phyloP scores from a whole-genome alignment of 345 rosid genomes.

The Gossypium ekmanianum region DNA sequence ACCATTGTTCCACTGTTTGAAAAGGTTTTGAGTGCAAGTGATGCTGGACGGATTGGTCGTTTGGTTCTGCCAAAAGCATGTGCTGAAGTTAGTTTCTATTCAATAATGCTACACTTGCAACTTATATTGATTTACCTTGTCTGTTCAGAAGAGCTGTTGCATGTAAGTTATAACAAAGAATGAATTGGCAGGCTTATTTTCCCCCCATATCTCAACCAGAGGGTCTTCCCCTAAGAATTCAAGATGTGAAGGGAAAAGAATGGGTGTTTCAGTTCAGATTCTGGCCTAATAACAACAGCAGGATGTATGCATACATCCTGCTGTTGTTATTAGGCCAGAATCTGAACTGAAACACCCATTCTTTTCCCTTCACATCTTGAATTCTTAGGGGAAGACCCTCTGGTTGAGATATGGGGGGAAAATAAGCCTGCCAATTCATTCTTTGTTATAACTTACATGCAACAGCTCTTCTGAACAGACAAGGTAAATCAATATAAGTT shows the following conservation, averaged over 20 bases:
- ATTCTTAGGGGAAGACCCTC: too few relatives aligned
- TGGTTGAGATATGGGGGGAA: conserved; percentile 95
- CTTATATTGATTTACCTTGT: not conserved
- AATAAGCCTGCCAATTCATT: conserved; percentile 68
- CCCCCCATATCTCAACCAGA: conserved; percentile 97
- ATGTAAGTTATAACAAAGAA: conserved; percentile 14
- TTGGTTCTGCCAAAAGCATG: conserved; percentile 98
- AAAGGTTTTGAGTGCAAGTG: conserved; percentile 96
- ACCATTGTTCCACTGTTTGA: conserved; percentile 91
- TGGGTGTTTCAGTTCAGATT: too few relatives aligned
- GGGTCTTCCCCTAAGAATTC: too few relatives aligned
- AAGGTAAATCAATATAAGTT: conserved; percentile 4
- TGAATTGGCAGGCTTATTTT: conserved; percentile 72
- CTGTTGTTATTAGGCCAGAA: too few relatives aligned
- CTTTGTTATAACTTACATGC: conserved; percentile 11
- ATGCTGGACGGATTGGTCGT: conserved; percentile 97
- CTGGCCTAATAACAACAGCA: too few relatives aligned
- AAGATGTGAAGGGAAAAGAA: too few relatives aligned
- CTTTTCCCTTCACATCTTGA: too few relatives aligned
- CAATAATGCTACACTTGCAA: conserved; percentile 4
- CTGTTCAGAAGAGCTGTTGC: conserved; percentile 12
- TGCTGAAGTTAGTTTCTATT: conserved; percentile 76
- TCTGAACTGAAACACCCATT: too few relatives aligned
- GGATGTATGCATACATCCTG: too few relatives aligned
- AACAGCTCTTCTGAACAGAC: conserved; percentile 13